Percentiles rank a stretch among this genome's conserved stretches.
These are phyloP conservation scores for Penicillium sp. DNA, from an alignment of 2,329 filamentous ascomycete species.

Conservation along the genomic window DNA sequence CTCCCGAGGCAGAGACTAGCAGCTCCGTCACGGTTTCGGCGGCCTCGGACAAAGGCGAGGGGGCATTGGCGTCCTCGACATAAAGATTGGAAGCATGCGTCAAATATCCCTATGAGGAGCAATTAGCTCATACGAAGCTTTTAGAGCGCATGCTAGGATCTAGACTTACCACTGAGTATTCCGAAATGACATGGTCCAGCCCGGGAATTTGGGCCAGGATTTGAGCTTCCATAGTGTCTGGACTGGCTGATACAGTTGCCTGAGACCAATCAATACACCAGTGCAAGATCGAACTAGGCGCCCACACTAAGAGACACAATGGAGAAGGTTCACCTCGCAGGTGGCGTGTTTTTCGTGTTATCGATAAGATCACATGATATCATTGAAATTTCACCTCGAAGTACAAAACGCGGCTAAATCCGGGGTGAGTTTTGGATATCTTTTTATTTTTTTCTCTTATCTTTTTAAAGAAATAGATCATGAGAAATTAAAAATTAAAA, in stretches of 20 bases:
- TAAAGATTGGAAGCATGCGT: conserved; percentile 85
- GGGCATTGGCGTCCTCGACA: conserved; percentile 62
- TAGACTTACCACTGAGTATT: conserved; percentile 67
- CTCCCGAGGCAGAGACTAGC: conserved; percentile 85
- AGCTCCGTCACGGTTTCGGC: conserved; percentile 79
- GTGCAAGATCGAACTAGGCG: neutral
- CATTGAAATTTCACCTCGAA: too few species aligned
- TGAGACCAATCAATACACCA: conserved; percentile 1
- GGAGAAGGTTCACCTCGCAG: too few species aligned
- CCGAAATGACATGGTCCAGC: conserved; percentile 80
- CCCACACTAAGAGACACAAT: too few species aligned
- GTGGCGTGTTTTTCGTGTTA: conserved; percentile 21
- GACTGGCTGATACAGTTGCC: neutral
- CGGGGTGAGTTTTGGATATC: too few species aligned
- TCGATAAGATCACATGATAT: conserved; percentile 24
- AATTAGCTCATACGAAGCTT: conserved; percentile 7
- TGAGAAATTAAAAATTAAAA: too few species aligned
- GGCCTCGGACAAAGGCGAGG: conserved; percentile 76
- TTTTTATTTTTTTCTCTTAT: too few species aligned
- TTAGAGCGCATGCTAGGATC: conserved; percentile 1
- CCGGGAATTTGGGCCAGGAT: conserved; percentile 77
- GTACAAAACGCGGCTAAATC: too few species aligned
- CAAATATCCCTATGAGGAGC: conserved; percentile 66
- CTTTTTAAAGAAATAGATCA: neutral
- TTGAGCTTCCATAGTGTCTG: conserved; percentile 68